Base-by-base conservation (phyloP, 306 rosid genomes). In the Pachyrhizus erosus region DNA sequence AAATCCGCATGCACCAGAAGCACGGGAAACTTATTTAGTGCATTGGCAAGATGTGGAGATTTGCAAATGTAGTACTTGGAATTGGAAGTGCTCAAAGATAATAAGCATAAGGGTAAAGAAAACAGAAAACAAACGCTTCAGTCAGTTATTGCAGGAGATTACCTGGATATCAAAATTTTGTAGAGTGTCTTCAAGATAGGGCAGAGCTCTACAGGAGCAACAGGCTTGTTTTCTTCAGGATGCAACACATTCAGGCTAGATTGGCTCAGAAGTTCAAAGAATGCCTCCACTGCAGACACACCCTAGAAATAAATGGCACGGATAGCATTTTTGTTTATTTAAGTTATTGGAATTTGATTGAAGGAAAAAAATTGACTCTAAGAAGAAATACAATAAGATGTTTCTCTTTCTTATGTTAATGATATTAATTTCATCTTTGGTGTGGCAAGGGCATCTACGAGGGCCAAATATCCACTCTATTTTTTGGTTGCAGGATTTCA, bases 121-220 rank as follows among this genome's bases (percentile, higher is more conserved):
- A 64, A 31, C 43, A 64, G 24, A 64, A 7, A 43, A 46, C 70
- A 43, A 68, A 54, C 20, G 45, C 10, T 55, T 18, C 61, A 34
- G 66, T 14, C 14, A 75, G 12, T 33, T 52, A 10, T 64, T 73
- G 85, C 34, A 14, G 43, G 31, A 80, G 26, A 49, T 75, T 82
- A 93, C 98, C 98, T 91, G 7, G 81, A 89, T 61, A 94, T 91
- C 81, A 94, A 82, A 83, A 93, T 93, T 82, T 91, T 93, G 83
- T 94, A 90, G 0, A 94, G 89, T 46, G 91, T 93, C 97, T 91
- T 94, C 84, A 94, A 89, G 85, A 94, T 92, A 29, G 98, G 98
- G 87, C 97, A 94, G 29, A 94, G 94, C 82, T 94, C 94, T 24
- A 90, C 97, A 18, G 98, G 97, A 74, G 98, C 97, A 52, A 94